phyloP scores from a whole-genome alignment of 2,329 filamentous ascomycete genomes.

The Scedosporium dehoogii region DNA sequence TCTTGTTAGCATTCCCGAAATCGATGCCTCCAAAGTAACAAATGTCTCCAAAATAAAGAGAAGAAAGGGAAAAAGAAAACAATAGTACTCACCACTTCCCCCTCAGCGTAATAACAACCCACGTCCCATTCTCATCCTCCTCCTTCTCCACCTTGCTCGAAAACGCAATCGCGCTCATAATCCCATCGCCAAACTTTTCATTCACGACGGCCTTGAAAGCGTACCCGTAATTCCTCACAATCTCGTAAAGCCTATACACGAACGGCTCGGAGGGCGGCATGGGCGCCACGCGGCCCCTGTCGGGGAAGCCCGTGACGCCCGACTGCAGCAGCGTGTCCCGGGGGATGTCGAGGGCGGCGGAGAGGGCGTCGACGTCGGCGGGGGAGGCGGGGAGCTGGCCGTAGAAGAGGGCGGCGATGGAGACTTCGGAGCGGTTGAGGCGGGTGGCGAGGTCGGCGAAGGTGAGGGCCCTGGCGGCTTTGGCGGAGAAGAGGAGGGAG shows the following conservation, averaged over 20 bases:
- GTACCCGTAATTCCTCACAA: conserved; percentile 95
- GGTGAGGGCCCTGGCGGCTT: conserved; percentile 62
- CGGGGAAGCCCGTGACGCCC: conserved; percentile 59
- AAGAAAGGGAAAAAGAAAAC: conserved; percentile 6
- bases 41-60: no score
- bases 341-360: conserved; percentile 53
- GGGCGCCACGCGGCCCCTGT: conserved; percentile 56
- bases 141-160: conserved; percentile 91
- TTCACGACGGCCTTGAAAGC: conserved; percentile 93
- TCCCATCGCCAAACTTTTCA: conserved; percentile 89
- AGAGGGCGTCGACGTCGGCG: conserved; percentile 58
- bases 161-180: conserved; percentile 94
- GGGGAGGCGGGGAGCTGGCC: conserved; percentile 67
- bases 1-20: no score
- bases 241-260: conserved; percentile 86
- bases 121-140: conserved; percentile 72
- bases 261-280: conserved; percentile 23
- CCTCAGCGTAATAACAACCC: conserved; percentile 75
- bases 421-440: conserved; percentile 72
- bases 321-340: conserved; percentile 47
- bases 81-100: conserved; percentile 66
- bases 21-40: no score
- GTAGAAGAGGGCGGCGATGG: conserved; percentile 82
- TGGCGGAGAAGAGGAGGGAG: conserved; percentile 68
- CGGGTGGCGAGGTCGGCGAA: conserved; percentile 70